A percentile compares a stretch with the other conserved stretches of the same genome.
Evolutionary conservation across 495 filamentous ascomycete species (phyloP).

Genomic region (Neurospora sp.): DNA sequence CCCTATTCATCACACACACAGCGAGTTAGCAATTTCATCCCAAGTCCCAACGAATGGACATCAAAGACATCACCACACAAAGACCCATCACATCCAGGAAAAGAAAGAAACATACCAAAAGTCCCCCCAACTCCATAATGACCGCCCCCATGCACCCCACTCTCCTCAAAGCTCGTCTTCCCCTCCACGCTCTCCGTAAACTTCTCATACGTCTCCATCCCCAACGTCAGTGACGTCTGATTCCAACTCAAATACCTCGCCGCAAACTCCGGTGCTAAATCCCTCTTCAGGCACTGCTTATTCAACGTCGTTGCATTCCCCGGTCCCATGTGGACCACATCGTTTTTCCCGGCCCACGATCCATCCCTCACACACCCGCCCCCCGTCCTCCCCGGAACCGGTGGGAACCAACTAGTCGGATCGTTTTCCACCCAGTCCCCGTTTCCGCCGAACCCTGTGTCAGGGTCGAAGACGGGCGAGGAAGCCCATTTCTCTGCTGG

Average conservation of each 20-base stretch:
- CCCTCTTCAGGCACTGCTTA: conserved; percentile 28
- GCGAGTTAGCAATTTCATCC: too few relatives aligned
- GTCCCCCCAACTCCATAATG: conserved; percentile 14
- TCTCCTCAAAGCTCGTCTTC: conserved; percentile 10
- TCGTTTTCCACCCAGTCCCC: conserved; percentile 3
- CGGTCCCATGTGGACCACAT: conserved; percentile 12
- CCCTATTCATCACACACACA: conserved; percentile 5
- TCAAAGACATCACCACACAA: too few relatives aligned
- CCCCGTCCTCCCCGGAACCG: conserved; percentile 17
- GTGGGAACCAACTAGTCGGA: conserved; percentile 1
- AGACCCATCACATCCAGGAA: background rate
- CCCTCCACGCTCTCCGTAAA: conserved; percentile 13
- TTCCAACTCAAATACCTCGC: conserved; percentile 11
- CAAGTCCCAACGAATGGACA: background rate
- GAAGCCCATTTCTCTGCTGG: background rate
- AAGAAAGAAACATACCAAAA: background rate
- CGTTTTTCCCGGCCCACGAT: conserved; percentile 17
- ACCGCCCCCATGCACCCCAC: conserved; percentile 11
- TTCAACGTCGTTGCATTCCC: conserved; percentile 17
- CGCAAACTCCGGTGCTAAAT: conserved; percentile 22
- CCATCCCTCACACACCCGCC: conserved; percentile 26
- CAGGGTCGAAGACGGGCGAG: conserved; percentile 27
- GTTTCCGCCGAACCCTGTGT: conserved; percentile 24
- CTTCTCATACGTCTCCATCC: conserved; percentile 9
- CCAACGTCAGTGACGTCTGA: conserved; percentile 13